These are phyloP conservation scores for Nyssa sinensis DNA, from an alignment of 148 eudicot species.

Conservation along the genomic window DNA sequence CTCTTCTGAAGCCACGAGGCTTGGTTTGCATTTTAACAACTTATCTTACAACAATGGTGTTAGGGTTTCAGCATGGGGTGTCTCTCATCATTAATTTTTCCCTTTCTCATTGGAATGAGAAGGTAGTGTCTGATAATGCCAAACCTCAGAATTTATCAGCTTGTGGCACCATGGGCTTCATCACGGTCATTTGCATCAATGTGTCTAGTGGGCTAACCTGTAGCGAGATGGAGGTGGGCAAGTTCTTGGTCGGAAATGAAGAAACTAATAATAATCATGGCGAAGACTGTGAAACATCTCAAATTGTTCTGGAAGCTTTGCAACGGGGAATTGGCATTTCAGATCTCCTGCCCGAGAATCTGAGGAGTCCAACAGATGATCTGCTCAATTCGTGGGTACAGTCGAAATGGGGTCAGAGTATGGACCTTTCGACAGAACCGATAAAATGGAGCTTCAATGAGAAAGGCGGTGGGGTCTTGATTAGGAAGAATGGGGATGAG, in stretches of 20 bases:
- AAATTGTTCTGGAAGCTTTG: not conserved
- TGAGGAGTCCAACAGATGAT: not conserved
- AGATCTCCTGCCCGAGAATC: not conserved
- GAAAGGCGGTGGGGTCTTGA: too few relatives aligned
- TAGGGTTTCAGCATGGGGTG: slow-evolving; percentile 1
- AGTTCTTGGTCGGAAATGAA: not conserved
- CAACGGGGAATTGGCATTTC: not conserved
- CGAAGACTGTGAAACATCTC: not conserved
- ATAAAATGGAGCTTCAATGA: too few relatives aligned
- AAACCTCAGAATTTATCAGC: not conserved
- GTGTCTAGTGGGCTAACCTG: not conserved
- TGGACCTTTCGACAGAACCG: not conserved
- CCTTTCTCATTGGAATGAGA: not conserved
- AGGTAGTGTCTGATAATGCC: not conserved
- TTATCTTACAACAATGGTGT: not conserved
- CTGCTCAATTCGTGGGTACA: not conserved
- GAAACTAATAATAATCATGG: not conserved
- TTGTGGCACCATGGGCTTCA: slow-evolving; percentile 6
- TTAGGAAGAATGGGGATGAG: too few relatives aligned
- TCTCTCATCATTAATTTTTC: not conserved
- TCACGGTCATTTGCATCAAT: slow-evolving; percentile 2
- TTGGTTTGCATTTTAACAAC: not conserved
- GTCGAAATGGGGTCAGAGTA: not conserved
- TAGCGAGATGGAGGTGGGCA: not conserved
- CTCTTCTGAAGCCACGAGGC: not conserved